phyloP scores from a whole-genome alignment of 2,329 filamentous ascomycete species.

The Epichloe elymi region DNA sequence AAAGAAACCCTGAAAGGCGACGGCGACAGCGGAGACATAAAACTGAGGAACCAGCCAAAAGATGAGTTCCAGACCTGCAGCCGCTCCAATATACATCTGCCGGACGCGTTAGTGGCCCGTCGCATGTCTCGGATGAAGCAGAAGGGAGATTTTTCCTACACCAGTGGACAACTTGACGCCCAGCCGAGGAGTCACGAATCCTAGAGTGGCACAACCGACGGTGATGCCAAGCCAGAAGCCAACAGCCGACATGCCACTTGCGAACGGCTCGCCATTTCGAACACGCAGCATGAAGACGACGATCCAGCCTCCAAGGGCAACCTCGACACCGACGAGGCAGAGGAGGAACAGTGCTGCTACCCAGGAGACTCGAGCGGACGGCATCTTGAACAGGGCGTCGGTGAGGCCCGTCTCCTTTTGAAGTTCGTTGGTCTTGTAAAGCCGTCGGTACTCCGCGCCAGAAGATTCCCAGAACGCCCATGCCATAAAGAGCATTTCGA shows the following conservation, averaged over 20 bases:
- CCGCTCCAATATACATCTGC: conserved; percentile 50
- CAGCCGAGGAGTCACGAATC: conserved; percentile 56
- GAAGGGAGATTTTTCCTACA: conserved; percentile 1
- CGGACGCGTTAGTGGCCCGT: conserved; percentile 22
- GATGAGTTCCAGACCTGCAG: conserved; percentile 49
- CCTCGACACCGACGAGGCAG: conserved; percentile 54
- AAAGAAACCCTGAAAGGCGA: conserved; percentile 59
- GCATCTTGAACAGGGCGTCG: conserved; percentile 27
- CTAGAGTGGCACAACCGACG: conserved; percentile 50
- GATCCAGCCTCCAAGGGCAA: conserved; percentile 65
- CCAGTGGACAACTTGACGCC: conserved; percentile 54
- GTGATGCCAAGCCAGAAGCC: conserved; percentile 72
- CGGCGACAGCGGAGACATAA: conserved; percentile 41
- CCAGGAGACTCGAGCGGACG: conserved; percentile 46
- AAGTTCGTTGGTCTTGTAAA: conserved; percentile 6
- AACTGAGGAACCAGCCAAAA: conserved; percentile 48
- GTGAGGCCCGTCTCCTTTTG: conserved; percentile 6
- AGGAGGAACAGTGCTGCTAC: conserved; percentile 60
- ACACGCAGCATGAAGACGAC: conserved; percentile 68
- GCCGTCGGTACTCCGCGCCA: conserved; percentile 8
- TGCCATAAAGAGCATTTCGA: conserved; percentile 37
- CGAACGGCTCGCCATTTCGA: conserved; percentile 49
- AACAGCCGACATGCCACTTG: conserved; percentile 56
- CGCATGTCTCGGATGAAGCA: background rate
- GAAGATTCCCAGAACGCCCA: conserved; percentile 45